Conservation (phyloP, 2,329 filamentous ascomycete genomes). For the Westerdykella ornata region DNA sequence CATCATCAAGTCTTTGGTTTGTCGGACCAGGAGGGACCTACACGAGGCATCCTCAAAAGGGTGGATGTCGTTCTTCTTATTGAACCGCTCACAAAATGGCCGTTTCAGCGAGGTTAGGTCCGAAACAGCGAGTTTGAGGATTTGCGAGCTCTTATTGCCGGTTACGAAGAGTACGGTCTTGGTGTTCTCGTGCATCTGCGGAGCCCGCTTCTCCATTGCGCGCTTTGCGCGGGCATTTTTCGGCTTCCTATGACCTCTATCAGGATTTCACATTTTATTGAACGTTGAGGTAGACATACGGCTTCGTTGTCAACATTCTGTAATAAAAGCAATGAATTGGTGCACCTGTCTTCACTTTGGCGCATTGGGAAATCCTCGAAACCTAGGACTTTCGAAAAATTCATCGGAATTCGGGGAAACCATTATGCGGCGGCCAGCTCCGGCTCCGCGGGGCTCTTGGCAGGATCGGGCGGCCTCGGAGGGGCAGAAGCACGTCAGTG, state of each 20-base stretch:
- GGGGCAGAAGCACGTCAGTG: too few species aligned
- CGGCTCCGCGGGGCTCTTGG: neutral
- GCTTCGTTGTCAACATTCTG: neutral
- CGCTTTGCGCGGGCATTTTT: conserved; percentile 88
- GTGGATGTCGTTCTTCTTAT: conserved; percentile 93
- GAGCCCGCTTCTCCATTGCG: conserved; percentile 85
- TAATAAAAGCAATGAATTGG: neutral
- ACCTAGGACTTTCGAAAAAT: conserved; percentile 2
- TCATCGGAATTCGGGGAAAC: conserved; percentile 11
- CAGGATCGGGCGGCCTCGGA: too few species aligned
- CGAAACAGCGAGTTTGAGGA: conserved; percentile 74
- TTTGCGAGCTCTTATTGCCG: conserved; percentile 75
- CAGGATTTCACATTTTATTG: neutral
- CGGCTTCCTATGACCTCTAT: conserved; percentile 48
- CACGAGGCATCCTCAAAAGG: conserved; percentile 83
- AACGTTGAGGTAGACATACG: neutral
- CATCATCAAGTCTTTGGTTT: neutral
- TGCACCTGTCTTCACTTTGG: neutral
- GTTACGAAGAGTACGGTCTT: conserved; percentile 87
- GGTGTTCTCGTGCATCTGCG: conserved; percentile 81
- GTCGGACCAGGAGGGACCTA: conserved; percentile 4
- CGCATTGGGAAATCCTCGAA: neutral
- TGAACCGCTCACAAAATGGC: conserved; percentile 81
- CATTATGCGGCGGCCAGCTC: neutral
- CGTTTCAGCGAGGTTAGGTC: conserved; percentile 81